These are phyloP conservation scores for Trichoderma gracile DNA, from an alignment of 2,329 filamentous ascomycete genomes.

Conservation along the genomic window DNA sequence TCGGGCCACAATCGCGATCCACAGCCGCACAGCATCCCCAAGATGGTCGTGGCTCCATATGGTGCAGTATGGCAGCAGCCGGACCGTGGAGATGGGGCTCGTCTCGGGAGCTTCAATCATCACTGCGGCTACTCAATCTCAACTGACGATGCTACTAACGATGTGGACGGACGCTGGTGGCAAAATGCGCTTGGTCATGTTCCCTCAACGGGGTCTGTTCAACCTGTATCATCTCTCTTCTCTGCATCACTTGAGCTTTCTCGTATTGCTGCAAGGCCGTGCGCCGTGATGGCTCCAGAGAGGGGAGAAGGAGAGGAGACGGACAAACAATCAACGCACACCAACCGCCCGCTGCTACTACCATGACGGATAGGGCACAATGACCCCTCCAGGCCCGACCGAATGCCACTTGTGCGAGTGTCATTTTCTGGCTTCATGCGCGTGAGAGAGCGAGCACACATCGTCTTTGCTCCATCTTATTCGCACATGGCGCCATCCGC, in stretches of 20 bases:
- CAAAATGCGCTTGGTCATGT: neutral
- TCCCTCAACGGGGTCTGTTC: too few species aligned
- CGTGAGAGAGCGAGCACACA: constrained; percentile 1
- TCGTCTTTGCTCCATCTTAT: neutral
- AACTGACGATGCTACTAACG: too few species aligned
- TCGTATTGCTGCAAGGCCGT: constrained; percentile 19
- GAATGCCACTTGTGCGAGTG: neutral
- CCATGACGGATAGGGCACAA: constrained; percentile 15
- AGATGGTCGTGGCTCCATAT: constrained; percentile 10
- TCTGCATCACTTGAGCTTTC: neutral
- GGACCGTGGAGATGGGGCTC: constrained; percentile 4
- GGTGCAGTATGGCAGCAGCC: neutral
- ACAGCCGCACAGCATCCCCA: constrained; percentile 21
- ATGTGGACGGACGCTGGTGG: neutral
- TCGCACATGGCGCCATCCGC: constrained; percentile 8
- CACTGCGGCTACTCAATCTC: neutral
- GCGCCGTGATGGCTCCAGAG: neutral
- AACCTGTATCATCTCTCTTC: too few species aligned
- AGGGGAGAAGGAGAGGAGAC: neutral
- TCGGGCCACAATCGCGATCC: constrained; percentile 21
- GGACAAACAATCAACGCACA: constrained; percentile 13
- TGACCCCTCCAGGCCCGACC: neutral
- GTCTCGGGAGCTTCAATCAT: neutral
- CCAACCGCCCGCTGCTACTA: neutral
- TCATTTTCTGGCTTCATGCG: constrained; percentile 7